A percentile compares a stretch with the other conserved stretches of the same genome.
phyloP scores from a whole-genome alignment of 108 stramenopile species.

The Fistulifera pelliculosa region DNA sequence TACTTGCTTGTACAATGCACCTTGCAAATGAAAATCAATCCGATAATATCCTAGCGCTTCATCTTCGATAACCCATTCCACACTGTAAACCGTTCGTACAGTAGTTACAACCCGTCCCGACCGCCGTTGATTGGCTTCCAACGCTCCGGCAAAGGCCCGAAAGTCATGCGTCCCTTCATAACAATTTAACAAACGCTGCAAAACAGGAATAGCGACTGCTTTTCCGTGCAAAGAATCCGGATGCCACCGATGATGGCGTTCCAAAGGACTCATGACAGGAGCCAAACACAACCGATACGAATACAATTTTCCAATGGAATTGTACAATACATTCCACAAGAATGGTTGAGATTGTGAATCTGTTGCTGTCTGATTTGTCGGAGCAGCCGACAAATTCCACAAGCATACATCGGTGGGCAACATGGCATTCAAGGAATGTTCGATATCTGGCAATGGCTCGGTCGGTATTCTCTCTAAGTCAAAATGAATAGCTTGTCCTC shows the following conservation, averaged over 20 bases:
- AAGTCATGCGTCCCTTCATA: conserved; percentile 76
- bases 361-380: conserved; percentile 15
- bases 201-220: conserved; percentile 18
- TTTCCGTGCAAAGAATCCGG: conserved; percentile 15
- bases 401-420: conserved; percentile 44
- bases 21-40: conserved; percentile 63
- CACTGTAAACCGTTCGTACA: conserved; percentile 53
- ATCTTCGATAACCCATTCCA: conserved; percentile 48
- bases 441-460: conserved; percentile 8
- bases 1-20: conserved; percentile 83
- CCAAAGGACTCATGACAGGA: conserved; percentile 48
- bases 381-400: conserved; percentile 38
- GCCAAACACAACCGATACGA: conserved; percentile 58
- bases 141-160: conserved; percentile 64
- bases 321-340: conserved; percentile 62
- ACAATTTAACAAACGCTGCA: conserved; percentile 32
- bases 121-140: conserved; percentile 27
- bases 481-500: conserved; percentile 83
- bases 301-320: conserved; percentile 54
- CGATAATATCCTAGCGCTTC: conserved; percentile 15
- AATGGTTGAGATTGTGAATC: conserved; percentile 2
- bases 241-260: conserved; percentile 59
- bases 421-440: conserved; percentile 62
- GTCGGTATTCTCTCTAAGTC: conserved; percentile 24
- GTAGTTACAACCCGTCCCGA: conserved; percentile 13